Evolutionary conservation across 352 stramenopile species (phyloP), one percentile per base, ranked within the genome.

Genomic region (Pythium brassicae): DNA sequence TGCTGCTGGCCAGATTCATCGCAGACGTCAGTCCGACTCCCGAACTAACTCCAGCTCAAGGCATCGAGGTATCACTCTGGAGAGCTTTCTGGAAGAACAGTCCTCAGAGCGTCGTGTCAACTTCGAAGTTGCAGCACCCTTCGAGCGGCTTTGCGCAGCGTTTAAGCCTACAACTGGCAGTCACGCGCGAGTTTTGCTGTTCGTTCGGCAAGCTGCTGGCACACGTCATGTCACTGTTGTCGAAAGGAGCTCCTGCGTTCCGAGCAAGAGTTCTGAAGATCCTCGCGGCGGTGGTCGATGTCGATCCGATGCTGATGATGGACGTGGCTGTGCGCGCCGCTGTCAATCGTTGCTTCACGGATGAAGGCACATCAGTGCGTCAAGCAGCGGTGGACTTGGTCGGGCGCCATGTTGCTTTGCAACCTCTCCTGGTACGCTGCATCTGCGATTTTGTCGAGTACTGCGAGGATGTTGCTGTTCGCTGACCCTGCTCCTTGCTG

Each of bases 321-420:
- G 79, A 91, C 50, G 43, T 35, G n/a, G 53, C 62, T 19, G 71
- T 95, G 2, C 82, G 74, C 3, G 59, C 62, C 45, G 68, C 82
- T 3, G 85, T 95, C 11, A 65, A 71, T 45, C 67, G 57, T 3
- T 93, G 86, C 58, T 92, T 90, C 57, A 64, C 76, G 22, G 86
- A 95, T 51, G 83, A 87, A 64, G 72, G 78, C 3, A 87, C 74
- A 14, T 93, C 82, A 23, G 86, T 95, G 57, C 76, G 86, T 17
- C 80, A 93, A 76, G 78, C 84, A 40, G 82, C 83, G 1, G 83
- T 95, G 17, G 83, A 95, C 51, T 63, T 95, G n/a, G 84, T 95
- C 12, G 83, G 86, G 0, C 89, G 85, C 25, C 91, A 95, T 35
- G 68, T 93, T 14, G 68, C 72, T 23, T 39, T 89, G n/a, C 80